Conservation (phyloP, 495 filamentous ascomycete species). For the Daldinia caldariorum region DNA sequence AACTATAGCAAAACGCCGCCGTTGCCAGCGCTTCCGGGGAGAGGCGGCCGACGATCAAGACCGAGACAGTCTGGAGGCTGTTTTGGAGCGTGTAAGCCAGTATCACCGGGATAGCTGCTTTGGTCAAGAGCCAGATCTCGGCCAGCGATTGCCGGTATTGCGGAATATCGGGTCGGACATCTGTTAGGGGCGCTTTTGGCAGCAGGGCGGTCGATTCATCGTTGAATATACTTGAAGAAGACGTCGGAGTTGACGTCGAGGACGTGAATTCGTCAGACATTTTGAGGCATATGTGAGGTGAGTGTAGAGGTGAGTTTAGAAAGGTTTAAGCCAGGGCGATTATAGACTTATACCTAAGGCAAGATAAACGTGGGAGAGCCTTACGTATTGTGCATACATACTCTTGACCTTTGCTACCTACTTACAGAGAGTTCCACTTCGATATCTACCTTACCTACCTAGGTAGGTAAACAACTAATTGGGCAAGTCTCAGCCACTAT, state of each 20-base stretch:
- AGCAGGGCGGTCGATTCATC: constrained; percentile 62
- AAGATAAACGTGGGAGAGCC: constrained; percentile 5
- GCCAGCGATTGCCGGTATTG: constrained; percentile 52
- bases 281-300: background rate
- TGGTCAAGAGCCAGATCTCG: constrained; percentile 76
- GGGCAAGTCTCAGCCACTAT: background rate
- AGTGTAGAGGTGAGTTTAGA: background rate
- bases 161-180: constrained; percentile 10
- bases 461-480: background rate
- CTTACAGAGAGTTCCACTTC: constrained; percentile 8
- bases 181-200: constrained; percentile 48
- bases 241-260: constrained; percentile 14
- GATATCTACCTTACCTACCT: too few species aligned
- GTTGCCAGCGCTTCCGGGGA: constrained; percentile 84
- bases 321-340: background rate
- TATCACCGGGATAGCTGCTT: constrained; percentile 80
- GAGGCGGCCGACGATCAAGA: constrained; percentile 80
- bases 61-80: constrained; percentile 84
- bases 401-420: constrained; percentile 6
- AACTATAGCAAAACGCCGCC: constrained; percentile 80
- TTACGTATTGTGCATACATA: constrained; percentile 9
- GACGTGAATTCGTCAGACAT: constrained; percentile 26
- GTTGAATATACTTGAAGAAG: constrained; percentile 26
- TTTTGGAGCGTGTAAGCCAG: constrained; percentile 91
- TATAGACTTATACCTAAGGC: background rate